Percentiles rank a stretch among this genome's conserved stretches.
These are phyloP conservation scores for Talaromyces nanjingensis DNA, from an alignment of 495 filamentous ascomycete species.

Conservation along the genomic window DNA sequence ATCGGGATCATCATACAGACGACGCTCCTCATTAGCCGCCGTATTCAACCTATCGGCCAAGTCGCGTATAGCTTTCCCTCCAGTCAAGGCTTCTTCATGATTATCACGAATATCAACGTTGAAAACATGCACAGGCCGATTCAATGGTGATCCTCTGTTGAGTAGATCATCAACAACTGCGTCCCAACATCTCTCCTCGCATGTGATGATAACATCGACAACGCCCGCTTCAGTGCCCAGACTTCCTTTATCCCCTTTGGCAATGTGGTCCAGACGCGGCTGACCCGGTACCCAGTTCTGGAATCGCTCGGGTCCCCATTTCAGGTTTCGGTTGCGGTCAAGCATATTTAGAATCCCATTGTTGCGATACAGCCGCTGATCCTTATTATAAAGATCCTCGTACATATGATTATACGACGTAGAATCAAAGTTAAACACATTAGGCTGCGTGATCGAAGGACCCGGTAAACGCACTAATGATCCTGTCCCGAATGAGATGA, in stretches of 20 bases:
- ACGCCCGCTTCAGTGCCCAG: constrained; percentile 82
- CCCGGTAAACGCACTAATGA: constrained; percentile 92
- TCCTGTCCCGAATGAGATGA: constrained; percentile 96
- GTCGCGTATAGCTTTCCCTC: constrained; percentile 87
- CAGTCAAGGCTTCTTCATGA: constrained; percentile 88
- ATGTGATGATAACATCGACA: constrained; percentile 93
- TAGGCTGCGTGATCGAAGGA: constrained; percentile 83
- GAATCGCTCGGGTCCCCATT: constrained; percentile 95
- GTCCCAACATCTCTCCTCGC: constrained; percentile 98
- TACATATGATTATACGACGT: constrained; percentile 91
- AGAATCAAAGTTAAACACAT: constrained; percentile 94
- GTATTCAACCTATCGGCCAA: constrained; percentile 79
- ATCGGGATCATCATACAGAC: constrained; percentile 42
- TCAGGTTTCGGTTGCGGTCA: constrained; percentile 81
- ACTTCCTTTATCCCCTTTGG: constrained; percentile 59
- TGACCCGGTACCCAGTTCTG: constrained; percentile 92
- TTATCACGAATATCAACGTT: constrained; percentile 99
- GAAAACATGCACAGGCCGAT: constrained; percentile 91
- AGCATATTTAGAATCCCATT: constrained; percentile 97
- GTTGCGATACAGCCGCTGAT: constrained; percentile 77
- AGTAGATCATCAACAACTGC: constrained; percentile 93
- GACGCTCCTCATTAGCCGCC: constrained; percentile 71
- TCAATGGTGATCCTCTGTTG: constrained; percentile 72
- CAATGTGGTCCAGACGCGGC: constrained; percentile 58
- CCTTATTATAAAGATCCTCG: constrained; percentile 75